Conservation (phyloP, 148 eudicot species). For the Rhododendron simsii region DNA sequence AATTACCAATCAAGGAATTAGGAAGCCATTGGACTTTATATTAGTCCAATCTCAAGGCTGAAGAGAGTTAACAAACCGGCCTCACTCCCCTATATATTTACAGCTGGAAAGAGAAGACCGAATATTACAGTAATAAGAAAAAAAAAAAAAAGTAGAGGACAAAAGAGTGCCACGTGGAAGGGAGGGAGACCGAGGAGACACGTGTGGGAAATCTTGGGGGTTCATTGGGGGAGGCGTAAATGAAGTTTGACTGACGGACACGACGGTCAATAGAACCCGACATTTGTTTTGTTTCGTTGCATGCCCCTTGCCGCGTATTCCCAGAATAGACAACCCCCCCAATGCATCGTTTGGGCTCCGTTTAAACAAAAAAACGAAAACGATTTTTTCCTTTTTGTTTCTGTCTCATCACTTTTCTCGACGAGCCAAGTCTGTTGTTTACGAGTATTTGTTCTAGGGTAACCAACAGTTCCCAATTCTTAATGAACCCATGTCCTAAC, state of each 20-base stretch:
- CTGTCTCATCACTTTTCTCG: neutral
- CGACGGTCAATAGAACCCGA: slow-evolving; percentile 10
- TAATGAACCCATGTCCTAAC: neutral
- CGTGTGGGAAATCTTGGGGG: neutral
- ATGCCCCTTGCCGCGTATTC: neutral
- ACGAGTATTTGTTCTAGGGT: neutral
- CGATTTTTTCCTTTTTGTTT: neutral
- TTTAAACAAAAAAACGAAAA: no score
- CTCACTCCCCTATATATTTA: no score
- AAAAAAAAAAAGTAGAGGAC: neutral
- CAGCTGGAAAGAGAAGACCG: no score
- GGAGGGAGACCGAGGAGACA: slow-evolving; percentile 6
- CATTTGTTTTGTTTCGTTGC: neutral
- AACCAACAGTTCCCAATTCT: neutral
- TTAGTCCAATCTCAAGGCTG: no score
- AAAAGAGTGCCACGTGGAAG: neutral
- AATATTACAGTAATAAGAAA: neutral
- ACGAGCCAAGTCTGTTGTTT: neutral
- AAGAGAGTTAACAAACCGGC: no score
- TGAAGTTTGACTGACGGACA: neutral
- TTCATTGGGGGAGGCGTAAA: neutral
- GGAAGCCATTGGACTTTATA: no score
- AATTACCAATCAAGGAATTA: no score
- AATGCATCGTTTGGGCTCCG: neutral
- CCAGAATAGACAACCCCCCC: no score